These are phyloP conservation scores for Oropetium thomaeum DNA, from an alignment of 176 grass and related monocot species.

Conservation along the genomic window DNA sequence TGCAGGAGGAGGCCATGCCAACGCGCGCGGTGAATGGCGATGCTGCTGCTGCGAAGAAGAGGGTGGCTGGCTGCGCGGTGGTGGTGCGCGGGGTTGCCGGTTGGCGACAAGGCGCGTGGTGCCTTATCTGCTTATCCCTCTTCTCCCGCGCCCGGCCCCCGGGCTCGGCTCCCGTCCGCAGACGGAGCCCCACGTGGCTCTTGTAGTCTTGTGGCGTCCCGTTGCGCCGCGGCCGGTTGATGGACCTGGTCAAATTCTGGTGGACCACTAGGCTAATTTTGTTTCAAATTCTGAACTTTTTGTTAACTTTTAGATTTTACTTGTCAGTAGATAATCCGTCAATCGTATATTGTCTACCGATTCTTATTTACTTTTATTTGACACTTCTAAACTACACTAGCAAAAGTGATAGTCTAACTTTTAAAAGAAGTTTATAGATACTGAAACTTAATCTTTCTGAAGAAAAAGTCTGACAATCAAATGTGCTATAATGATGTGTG, in stretches of 20 bases:
- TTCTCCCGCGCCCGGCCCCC: background rate
- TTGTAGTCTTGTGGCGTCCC: background rate
- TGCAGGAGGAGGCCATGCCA: conserved; percentile 42
- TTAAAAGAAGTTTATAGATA: no score
- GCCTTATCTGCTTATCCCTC: conserved; percentile 47
- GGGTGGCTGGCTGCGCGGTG: background rate
- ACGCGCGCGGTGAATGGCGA: background rate
- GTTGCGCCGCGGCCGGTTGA: background rate
- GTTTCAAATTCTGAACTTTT: background rate
- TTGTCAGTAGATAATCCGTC: no score
- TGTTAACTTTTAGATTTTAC: no score
- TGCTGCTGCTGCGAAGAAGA: conserved; percentile 13
- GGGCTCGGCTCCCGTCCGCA: conserved; percentile 32
- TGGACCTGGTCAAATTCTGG: no score
- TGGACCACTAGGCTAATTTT: background rate
- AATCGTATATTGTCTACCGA: no score
- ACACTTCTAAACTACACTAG: no score
- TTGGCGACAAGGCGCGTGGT: no score
- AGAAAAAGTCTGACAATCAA: no score
- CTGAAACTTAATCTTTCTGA: no score
- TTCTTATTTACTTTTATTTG: no score
- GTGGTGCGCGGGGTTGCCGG: conserved; percentile 12
- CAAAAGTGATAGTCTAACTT: no score
- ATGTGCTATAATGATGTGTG: no score
- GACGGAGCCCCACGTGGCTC: conserved; percentile 1